Evolutionary conservation across 805 yeast species (phyloP), one percentile per base, ranked within the genome.

Genomic region (Wickerhamiella parazyma): DNA sequence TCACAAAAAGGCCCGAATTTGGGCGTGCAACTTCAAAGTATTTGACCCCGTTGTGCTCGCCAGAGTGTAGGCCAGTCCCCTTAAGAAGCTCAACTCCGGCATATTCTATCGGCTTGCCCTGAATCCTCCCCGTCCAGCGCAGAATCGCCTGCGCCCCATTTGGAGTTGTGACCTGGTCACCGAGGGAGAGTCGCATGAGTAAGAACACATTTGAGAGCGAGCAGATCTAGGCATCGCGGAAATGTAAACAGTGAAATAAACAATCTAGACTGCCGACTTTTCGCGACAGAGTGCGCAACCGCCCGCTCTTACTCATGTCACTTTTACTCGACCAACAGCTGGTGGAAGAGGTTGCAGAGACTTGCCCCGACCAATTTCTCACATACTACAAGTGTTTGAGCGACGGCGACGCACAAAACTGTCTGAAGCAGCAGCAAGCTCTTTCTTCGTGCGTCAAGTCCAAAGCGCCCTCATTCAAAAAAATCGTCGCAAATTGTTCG

Each of bases 61-160:
- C 98, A 44, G 75, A 72, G 56, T 89, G 91, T 59, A 84, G 82
- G 18, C 98, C 98, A 4, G 65, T 56, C 0, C 72, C 63, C 1
- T 76, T 77, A n/a, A 76, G 54, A 35, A 89, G 64, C 58, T 89
- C 96, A 5, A 89, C 70, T 2, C 98, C 98, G 4, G 87, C 95
- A 65, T 78, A 89, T 9, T 69, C 66, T 0, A 95, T 94, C 6
- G 63, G 61, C 55, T 82, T 84, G 18, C 78, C 78, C 18, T 76
- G 71, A 14, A 89, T 83, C 2, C 70, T 61, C 1, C 95, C 98
- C 17, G 77, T 67, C 59, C 71, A 87, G 47, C 76, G 68, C 42
- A 87, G 63, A 9, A 76, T 66, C 1, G 87, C 95, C 33, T 64
- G 62, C 19, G 82, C 76, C 10, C 81, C 76, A 8, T 81, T 82